Conservation (phyloP, 2,329 filamentous ascomycete genomes). For the Mycosphaerella sp. region DNA sequence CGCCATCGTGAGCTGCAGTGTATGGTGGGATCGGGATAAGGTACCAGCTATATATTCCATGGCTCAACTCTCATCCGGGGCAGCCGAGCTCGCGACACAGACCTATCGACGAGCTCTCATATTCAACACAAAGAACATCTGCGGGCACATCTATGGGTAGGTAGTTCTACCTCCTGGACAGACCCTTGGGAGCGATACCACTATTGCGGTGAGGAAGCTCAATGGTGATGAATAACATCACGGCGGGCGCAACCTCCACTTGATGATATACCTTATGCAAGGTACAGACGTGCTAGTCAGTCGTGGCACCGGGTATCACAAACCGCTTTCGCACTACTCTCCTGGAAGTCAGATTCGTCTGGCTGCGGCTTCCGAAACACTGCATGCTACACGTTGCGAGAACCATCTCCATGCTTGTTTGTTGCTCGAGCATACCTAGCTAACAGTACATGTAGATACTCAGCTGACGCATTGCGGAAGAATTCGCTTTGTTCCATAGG, state of each 20-base stretch:
- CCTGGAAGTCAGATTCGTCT: not conserved
- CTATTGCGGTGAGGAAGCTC: not conserved
- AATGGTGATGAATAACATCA: not conserved
- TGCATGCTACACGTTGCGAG: conserved; percentile 4
- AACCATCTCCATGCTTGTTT: no score
- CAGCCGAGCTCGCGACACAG: not conserved
- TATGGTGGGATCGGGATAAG: not conserved
- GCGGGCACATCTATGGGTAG: not conserved
- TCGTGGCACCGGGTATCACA: conserved; percentile 5
- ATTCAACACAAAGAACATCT: not conserved
- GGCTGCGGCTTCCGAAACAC: conserved; percentile 5
- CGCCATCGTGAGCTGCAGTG: not conserved
- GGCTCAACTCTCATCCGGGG: not conserved
- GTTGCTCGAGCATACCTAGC: no score
- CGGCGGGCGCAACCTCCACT: not conserved
- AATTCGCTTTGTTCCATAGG: no score
- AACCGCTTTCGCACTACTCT: not conserved
- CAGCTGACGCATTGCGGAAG: no score
- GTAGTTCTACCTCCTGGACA: no score
- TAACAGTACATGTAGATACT: no score
- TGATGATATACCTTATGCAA: conserved; percentile 5
- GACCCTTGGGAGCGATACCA: no score
- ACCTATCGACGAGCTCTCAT: not conserved
- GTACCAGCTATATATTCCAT: not conserved
- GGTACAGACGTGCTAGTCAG: conserved; percentile 3